Base-by-base conservation (phyloP, 164 flowering plant genomes). In the Vitis rotundifolia region DNA sequence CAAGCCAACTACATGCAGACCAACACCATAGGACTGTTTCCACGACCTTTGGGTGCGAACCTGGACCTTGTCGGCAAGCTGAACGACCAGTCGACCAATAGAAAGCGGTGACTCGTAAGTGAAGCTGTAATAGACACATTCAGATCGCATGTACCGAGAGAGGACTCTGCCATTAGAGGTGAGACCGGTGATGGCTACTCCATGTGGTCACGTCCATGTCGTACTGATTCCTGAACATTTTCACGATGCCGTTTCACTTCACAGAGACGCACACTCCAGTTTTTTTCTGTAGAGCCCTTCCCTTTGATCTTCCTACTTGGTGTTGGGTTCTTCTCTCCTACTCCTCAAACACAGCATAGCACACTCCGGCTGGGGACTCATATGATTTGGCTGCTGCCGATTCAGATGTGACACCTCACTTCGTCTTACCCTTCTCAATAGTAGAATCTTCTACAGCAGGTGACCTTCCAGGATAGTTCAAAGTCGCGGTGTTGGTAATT, bases 21-120 rank as follows among this genome's bases (percentile, higher is more conserved):
- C 98, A 68, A 94, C 98, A 72, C 98, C 97, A 80, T 86, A 94
- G 8, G 98, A 97, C 56, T 97, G 86, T 79, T 92, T 92, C 97
- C 97, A 92, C 1, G 95, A 92, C n/a, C 94, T 86, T 59, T 92
- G 95, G 2, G 98, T 92, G 85, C 98, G 89, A 53, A 87, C 93
- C 93, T 89, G 84, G 22, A 98, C 97, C 79, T 94, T 94, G 65
- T 94, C 99, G 6, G 98, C 97, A 55, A 94, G 89, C 80, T 91
- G 95, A 63, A 92, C 96, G 18, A 92, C 99, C 53, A 92, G 89
- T 1, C 97, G 81, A 5, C 98, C 97, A n/a, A 94, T 98, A 0
- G 97, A 96, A 29, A 93, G 88, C 2, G 90, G 93, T 4, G 93
- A 85, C 81, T 92, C 97, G 64, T 92, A 95, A 53, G 92, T 82